Base-by-base conservation (phyloP, 495 filamentous ascomycete genomes). In the Alectoria sarmentosa region DNA sequence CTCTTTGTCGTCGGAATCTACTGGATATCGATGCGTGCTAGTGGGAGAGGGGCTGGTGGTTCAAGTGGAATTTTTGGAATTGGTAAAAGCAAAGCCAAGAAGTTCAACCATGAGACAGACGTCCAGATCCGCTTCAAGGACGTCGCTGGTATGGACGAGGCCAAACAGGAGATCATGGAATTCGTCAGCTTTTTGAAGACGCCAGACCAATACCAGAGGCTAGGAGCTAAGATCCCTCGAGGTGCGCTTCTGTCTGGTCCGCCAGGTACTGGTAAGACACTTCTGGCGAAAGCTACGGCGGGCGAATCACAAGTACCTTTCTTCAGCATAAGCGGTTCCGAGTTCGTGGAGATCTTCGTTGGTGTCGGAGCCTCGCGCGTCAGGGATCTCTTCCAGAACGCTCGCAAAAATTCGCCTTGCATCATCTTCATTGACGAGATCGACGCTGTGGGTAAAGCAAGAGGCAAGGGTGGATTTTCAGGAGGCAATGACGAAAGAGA, bases 341-440 rank as follows among this genome's bases (percentile, higher is more conserved):
- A 98, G 72, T 98, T 98, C 69, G 92, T 98, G 46, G 94, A 98
- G 77, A 98, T 98, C 92, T 98, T 98, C 70, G 94, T 98, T 49
- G 94, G 94, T 82, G 94, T 98, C 60, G 94, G 94, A 77, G 89
- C 94, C 41, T 96, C 91, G 14, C 85, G 94, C 72, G 94, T 98
- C 49, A 85, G 94, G 72, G 94, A 98, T 76, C 82, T 98, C 44
- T 98, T 98, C 69, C 88, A 90, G 55, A 96, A 90, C 68, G 94
- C 94, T 15, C 83, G 95, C 48, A 97, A 96, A 79, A 94, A 92
- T 75, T 88, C 95, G 6, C 94, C 94, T 4, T 98, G 94, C 77
- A 98, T 98, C 75, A 94, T 98, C 74, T 98, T 98, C 80, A 96
- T 98, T 69, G 94, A 98, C 72, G 94, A 98, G 77, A 98, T 98